A percentile compares a stretch with the other conserved stretches of the same genome.
Evolutionary conservation across 1,284 basidiomycete genomes (phyloP).

Genomic region (Ganoderma meredithae): DNA sequence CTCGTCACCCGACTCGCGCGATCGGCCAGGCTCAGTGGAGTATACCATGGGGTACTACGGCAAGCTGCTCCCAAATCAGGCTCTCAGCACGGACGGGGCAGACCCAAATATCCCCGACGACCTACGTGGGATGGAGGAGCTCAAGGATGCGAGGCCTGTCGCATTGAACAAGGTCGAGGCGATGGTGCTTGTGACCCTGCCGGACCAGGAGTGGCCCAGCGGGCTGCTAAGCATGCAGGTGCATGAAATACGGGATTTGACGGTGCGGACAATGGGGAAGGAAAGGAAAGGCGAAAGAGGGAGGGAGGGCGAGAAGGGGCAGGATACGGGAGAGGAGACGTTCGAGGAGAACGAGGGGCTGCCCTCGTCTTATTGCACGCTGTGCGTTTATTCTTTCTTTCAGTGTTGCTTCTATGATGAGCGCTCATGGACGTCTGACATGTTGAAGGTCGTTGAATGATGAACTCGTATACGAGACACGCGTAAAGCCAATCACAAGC

Average conservation of each 20-base stretch:
- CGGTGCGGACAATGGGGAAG: slow-evolving; percentile 37
- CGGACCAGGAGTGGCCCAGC: slow-evolving; percentile 63
- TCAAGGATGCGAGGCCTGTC: slow-evolving; percentile 41
- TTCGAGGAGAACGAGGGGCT: slow-evolving; percentile 61
- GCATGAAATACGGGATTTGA: slow-evolving; percentile 53
- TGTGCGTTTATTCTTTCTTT: slow-evolving; percentile 40
- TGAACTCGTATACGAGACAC: slow-evolving; percentile 54
- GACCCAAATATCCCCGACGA: slow-evolving; percentile 47
- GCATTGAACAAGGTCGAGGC: slow-evolving; percentile 48
- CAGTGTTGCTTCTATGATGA: neutral
- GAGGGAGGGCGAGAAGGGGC: slow-evolving; percentile 62
- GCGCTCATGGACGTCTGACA: neutral
- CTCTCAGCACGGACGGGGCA: slow-evolving; percentile 48
- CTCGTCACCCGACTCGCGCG: slow-evolving; percentile 37
- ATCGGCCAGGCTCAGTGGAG: slow-evolving; percentile 42
- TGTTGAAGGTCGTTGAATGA: slow-evolving; percentile 59
- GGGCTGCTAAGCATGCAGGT: slow-evolving; percentile 67
- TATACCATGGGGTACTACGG: slow-evolving; percentile 72
- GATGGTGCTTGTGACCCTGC: slow-evolving; percentile 63
- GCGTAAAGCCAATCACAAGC: slow-evolving; percentile 58
- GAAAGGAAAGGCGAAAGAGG: slow-evolving; percentile 53
- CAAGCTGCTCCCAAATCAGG: slow-evolving; percentile 59
- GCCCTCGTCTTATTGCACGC: slow-evolving; percentile 61
- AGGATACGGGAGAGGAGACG: slow-evolving; percentile 58
- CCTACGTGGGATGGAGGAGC: slow-evolving; percentile 41